Conservation (phyloP, 371 early-diverging fungal species). For the Syncephalis plumigaleata region DNA sequence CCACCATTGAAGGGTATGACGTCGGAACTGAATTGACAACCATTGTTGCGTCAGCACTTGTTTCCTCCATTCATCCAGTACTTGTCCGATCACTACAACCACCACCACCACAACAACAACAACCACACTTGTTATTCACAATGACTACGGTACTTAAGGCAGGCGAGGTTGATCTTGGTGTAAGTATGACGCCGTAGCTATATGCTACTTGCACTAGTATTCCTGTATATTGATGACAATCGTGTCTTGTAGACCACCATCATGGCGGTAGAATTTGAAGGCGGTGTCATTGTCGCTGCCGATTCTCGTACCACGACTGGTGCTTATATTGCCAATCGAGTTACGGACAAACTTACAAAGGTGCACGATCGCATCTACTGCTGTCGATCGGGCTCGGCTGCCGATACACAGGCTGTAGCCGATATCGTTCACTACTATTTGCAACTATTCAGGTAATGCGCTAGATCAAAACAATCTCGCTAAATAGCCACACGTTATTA, state of each 20-base stretch:
- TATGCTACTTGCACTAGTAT: neutral
- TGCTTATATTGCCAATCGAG: conserved; percentile 93
- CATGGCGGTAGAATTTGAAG: conserved; percentile 92
- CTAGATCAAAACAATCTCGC: neutral
- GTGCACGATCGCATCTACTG: conserved; percentile 94
- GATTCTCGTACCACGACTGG: conserved; percentile 96
- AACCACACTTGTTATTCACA: too few relatives aligned
- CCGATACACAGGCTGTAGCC: conserved; percentile 98
- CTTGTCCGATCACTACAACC: too few relatives aligned
- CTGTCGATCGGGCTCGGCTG: conserved; percentile 96
- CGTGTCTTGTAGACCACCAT: conserved; percentile 82
- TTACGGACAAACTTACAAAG: conserved; percentile 97
- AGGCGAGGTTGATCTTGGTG: conserved; percentile 90
- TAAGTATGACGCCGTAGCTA: conserved; percentile 26
- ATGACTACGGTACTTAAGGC: conserved; percentile 28
- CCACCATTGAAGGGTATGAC: too few relatives aligned
- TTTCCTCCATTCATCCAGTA: too few relatives aligned
- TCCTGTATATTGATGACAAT: neutral
- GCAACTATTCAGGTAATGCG: conserved; percentile 68
- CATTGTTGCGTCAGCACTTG: too few relatives aligned
- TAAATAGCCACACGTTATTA: neutral
- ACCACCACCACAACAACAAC: too few relatives aligned
- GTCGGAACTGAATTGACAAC: too few relatives aligned
- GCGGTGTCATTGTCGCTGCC: conserved; percentile 97
- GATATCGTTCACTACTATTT: conserved; percentile 89